These are phyloP conservation scores for Berberis thunbergii DNA, from an alignment of 164 flowering plant genomes.

Conservation along the genomic window DNA sequence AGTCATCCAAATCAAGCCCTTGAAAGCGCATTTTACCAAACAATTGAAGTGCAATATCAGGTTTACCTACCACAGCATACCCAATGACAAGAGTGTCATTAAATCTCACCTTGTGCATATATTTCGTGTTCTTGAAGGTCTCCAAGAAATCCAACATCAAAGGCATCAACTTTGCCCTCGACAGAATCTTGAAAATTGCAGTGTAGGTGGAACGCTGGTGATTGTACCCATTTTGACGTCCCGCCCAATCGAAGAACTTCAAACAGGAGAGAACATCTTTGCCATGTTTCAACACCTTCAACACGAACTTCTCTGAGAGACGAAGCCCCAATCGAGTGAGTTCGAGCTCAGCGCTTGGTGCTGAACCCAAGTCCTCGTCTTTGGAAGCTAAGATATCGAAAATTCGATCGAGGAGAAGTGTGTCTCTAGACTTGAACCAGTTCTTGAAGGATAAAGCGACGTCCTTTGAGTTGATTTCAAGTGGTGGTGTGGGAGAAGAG, in stretches of 20 bases:
- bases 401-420: conserved; percentile 25
- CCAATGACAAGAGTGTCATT: conserved; percentile 60
- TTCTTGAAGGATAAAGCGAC: conserved; percentile 30
- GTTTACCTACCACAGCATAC: conserved; percentile 62
- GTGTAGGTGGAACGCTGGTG: conserved; percentile 30
- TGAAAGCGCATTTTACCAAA: conserved; percentile 67
- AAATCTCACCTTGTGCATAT: conserved; percentile 1
- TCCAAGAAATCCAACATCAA: conserved; percentile 48
- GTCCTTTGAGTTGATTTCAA: conserved; percentile 4
- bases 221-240: conserved; percentile 31
- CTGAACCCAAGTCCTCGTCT: conserved; percentile 3
- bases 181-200: conserved; percentile 59
- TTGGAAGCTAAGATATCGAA: conserved; percentile 20
- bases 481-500: neutral
- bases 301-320: conserved; percentile 37
- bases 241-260: conserved; percentile 88
- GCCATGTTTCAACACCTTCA: conserved; percentile 37
- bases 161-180: conserved; percentile 31
- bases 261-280: conserved; percentile 48
- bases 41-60: conserved; percentile 54
- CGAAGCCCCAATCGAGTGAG: neutral
- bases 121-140: conserved; percentile 7
- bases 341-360: too few species aligned
- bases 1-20: conserved; percentile 55
- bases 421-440: conserved; percentile 36